phyloP scores from a whole-genome alignment of 2,329 filamentous ascomycete species.

The Verticillium albo-atrum region DNA sequence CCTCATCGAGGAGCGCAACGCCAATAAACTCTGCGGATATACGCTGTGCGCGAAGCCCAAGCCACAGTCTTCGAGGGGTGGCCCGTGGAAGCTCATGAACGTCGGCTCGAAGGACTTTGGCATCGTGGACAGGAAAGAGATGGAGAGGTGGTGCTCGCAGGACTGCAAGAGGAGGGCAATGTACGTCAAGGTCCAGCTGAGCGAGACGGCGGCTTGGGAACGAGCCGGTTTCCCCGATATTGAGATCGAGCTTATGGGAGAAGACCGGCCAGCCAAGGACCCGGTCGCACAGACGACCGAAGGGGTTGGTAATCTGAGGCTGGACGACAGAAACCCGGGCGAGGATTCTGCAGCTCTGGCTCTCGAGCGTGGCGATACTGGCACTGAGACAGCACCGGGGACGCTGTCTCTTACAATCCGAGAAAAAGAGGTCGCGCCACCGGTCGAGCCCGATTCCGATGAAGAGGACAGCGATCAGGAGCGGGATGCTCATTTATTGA shows the following conservation, averaged over 20 bases:
- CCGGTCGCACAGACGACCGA: neutral
- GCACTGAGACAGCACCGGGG: constrained; percentile 13
- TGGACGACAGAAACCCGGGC: constrained; percentile 32
- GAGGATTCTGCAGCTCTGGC: constrained; percentile 40
- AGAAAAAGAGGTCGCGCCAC: constrained; percentile 42
- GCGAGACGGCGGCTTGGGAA: constrained; percentile 81
- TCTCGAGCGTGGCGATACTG: constrained; percentile 40
- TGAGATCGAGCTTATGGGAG: constrained; percentile 61
- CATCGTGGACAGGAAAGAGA: constrained; percentile 66
- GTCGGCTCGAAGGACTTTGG: constrained; percentile 49
- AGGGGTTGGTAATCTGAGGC: neutral
- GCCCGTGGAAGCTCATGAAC: constrained; percentile 63
- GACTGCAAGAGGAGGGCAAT: constrained; percentile 74
- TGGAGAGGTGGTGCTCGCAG: constrained; percentile 84
- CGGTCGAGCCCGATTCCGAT: constrained; percentile 8
- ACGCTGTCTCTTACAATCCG: constrained; percentile 44
- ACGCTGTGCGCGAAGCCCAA: constrained; percentile 68
- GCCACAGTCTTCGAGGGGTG: constrained; percentile 48
- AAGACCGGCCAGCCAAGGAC: constrained; percentile 45
- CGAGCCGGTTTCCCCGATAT: constrained; percentile 55
- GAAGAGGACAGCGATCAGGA: constrained; percentile 21
- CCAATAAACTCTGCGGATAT: constrained; percentile 79
- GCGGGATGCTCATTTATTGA: constrained; percentile 35
- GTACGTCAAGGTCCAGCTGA: constrained; percentile 85
- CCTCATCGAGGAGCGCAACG: constrained; percentile 83